Conservation (phyloP, 257 asterid genomes). For the Euphrasia confusa region DNA sequence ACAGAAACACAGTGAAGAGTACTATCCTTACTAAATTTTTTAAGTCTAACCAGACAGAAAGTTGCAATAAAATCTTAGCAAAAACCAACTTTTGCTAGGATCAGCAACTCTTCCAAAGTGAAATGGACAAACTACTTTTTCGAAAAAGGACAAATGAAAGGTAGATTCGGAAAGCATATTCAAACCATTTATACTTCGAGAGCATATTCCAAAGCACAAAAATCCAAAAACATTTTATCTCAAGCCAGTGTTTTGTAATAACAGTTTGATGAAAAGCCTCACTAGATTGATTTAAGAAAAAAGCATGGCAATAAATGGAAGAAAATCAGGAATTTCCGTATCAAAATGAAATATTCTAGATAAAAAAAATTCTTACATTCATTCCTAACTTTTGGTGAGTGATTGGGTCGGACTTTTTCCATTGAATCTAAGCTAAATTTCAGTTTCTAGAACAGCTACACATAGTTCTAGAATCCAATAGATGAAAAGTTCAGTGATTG, state of each 20-base stretch:
- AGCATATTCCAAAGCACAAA: not conserved
- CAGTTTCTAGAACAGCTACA: conserved; percentile 20
- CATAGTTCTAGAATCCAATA: conserved; percentile 14
- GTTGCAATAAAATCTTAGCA: not conserved
- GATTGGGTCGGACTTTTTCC: not conserved
- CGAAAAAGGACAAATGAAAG: not conserved
- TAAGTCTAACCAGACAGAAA: not conserved
- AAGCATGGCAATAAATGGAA: not conserved
- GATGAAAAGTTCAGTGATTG: conserved; percentile 13
- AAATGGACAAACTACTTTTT: not conserved
- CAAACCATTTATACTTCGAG: not conserved
- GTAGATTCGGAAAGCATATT: not conserved
- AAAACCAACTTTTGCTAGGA: not conserved
- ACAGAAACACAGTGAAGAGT: not conserved
- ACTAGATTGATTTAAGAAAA: not conserved
- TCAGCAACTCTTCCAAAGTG: not conserved
- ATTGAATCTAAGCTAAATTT: conserved; percentile 15
- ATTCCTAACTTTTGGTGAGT: not conserved
- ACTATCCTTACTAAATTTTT: not conserved
- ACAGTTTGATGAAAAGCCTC: not conserved
- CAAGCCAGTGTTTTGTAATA: not conserved
- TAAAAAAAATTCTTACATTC: not conserved
- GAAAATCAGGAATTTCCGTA: not conserved
- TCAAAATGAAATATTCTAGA: not conserved
- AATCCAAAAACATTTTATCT: not conserved